Evolutionary conservation across 1,139 yeast genomes (phyloP).

Genomic region (Oligophagozyma castellii): DNA sequence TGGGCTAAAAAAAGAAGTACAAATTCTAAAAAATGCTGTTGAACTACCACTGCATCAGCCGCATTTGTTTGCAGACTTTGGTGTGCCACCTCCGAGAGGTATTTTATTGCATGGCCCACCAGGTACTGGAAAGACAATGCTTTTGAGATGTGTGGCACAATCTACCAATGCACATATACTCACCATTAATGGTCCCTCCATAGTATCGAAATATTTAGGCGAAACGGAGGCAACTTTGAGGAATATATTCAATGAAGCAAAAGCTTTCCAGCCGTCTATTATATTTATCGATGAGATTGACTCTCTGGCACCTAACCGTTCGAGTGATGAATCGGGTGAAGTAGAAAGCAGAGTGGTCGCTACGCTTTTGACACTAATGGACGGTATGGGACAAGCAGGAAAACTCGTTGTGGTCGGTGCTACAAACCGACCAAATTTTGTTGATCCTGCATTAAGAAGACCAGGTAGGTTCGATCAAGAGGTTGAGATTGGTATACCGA

Average conservation of each 20-base stretch:
- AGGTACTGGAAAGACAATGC: slow-evolving; percentile 93
- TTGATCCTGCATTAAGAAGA: slow-evolving; percentile 79
- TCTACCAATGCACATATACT: slow-evolving; percentile 66
- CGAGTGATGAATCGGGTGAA: slow-evolving; percentile 76
- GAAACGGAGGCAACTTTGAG: slow-evolving; percentile 81
- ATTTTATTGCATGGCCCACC: slow-evolving; percentile 89
- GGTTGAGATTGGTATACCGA: slow-evolving; percentile 69
- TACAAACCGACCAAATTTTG: slow-evolving; percentile 63
- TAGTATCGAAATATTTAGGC: slow-evolving; percentile 83
- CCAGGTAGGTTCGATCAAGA: slow-evolving; percentile 92
- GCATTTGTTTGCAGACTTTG: slow-evolving; percentile 62
- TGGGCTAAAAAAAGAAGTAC: slow-evolving; percentile 58
- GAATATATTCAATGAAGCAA: slow-evolving; percentile 74
- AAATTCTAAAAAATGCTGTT: slow-evolving; percentile 48
- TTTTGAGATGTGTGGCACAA: slow-evolving; percentile 66
- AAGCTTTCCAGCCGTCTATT: slow-evolving; percentile 71
- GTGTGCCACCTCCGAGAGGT: slow-evolving; percentile 87
- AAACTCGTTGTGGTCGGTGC: slow-evolving; percentile 71
- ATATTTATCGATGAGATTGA: slow-evolving; percentile 88
- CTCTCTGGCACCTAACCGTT: slow-evolving; percentile 73
- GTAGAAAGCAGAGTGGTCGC: slow-evolving; percentile 85
- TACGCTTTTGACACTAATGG: slow-evolving; percentile 77
- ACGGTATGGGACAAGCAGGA: slow-evolving; percentile 64
- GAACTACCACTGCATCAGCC: slow-evolving; percentile 76
- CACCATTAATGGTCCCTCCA: slow-evolving; percentile 80